These are phyloP conservation scores for Daldinia loculata DNA, from an alignment of 495 filamentous ascomycete genomes.

Conservation along the genomic window DNA sequence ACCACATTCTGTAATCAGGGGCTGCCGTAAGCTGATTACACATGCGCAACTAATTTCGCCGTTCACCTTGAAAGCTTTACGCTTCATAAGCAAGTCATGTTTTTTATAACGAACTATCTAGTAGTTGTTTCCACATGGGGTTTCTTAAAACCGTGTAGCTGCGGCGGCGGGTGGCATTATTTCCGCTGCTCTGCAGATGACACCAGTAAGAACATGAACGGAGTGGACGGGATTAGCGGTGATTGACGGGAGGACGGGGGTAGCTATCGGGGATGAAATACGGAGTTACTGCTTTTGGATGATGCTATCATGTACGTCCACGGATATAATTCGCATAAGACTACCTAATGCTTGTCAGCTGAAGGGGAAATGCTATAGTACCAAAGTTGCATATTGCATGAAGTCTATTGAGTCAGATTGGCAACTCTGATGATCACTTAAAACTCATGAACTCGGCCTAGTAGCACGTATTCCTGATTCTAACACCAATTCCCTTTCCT, in stretches of 20 bases:
- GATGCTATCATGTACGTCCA: background rate
- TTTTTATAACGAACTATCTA: background rate
- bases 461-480: background rate
- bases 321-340: background rate
- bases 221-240: slow-evolving; percentile 24
- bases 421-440: background rate
- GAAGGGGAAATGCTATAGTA: background rate
- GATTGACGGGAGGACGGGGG: background rate
- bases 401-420: background rate
- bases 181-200: background rate
- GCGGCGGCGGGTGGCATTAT: background rate
- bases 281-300: slow-evolving; percentile 26
- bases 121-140: background rate
- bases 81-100: background rate
- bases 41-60: background rate
- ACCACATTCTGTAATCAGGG: background rate
- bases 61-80: background rate
- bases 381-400: background rate
- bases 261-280: slow-evolving; percentile 3
- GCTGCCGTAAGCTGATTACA: background rate
- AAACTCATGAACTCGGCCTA: background rate
- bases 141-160: background rate
- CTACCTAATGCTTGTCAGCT: background rate
- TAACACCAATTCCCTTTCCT: background rate
- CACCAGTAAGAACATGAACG: background rate